Base-by-base conservation (phyloP, 2,329 filamentous ascomycete genomes). In the Cercospora zeae-maydis region DNA sequence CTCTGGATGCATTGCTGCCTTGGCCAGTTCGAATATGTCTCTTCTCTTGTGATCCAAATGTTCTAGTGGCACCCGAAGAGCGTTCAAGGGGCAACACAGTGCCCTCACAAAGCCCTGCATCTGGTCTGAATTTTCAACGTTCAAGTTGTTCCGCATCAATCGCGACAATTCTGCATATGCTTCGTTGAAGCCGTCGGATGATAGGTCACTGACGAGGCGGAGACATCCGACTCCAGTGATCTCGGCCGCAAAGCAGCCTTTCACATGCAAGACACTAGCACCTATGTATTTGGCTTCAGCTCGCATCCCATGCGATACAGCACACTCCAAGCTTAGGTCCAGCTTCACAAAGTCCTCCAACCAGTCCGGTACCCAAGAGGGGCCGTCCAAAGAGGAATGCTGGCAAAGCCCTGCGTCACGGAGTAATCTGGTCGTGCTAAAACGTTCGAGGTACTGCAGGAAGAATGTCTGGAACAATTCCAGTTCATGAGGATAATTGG, bases 341-440 rank as follows among this genome's bases (percentile, higher is more conserved):
- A 63, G 42, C 8, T 37, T 42, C 1, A 39, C 31, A 14, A 51
- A 57, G 19, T 52, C 39, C 7, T 45, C 33, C 2, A 45, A 49
- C 58, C 58, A 63, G 16, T 61, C 62, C 11, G 62, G 62, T n/a
- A 63, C 34, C 62, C 62, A 63, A 1, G 62, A 60, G 1, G 62
- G 62, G 4, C 62, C 52, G 13, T 24, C 31, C 9, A 63, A 31
- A 24, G 16, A 8, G 2, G 62, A 63, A 27, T 42, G 57, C 27
- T 63, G 62, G 6, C 51, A 63, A 4, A 63, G 58, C 2, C 62
- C 62, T 1, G 57, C 62, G 3, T 45, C 30, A 49, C 59, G 24
- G 6, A 63, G 58, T 11, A 63, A 14, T 45, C 45, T 45, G 11
- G 53, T 37, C 7, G 39, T 59, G 42, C 24, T 24, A 14, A 49